Evolutionary conservation across 148 eudicot genomes (phyloP).

Genomic region (Beta vulgaris): DNA sequence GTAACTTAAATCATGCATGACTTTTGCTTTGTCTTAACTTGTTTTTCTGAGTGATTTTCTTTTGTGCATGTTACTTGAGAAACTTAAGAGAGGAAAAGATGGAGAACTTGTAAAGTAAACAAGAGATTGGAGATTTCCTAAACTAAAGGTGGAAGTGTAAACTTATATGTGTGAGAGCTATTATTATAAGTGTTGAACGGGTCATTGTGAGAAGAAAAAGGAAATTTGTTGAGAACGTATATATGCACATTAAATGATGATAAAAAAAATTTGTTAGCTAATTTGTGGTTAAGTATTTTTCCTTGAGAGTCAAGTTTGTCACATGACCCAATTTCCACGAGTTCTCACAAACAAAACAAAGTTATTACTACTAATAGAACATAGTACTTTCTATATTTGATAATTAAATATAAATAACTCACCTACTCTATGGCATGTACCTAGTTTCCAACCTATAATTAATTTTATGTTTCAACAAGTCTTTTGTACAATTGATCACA

Average conservation of each 20-base stretch:
- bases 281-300: slow-evolving; percentile 5
- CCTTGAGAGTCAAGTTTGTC: background rate
- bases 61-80: background rate
- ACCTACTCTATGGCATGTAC: background rate
- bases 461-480: too few species aligned
- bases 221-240: background rate
- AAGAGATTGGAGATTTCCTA: slow-evolving; percentile 17
- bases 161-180: slow-evolving; percentile 20
- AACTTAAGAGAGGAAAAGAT: slow-evolving; percentile 21
- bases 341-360: background rate
- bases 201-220: slow-evolving; percentile 25
- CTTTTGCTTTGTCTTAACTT: background rate
- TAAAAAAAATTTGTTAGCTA: background rate
- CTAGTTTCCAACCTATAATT: too few species aligned
- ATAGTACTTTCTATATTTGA: background rate
- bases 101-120: slow-evolving; percentile 30
- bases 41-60: background rate
- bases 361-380: slow-evolving; percentile 1
- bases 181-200: slow-evolving; percentile 23
- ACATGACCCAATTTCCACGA: background rate
- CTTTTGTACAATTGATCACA: too few species aligned
- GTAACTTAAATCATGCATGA: background rate
- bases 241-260: background rate
- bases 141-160: slow-evolving; percentile 17
- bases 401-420: background rate